phyloP scores from a whole-genome alignment of 495 filamentous ascomycete species.

The Xanthoparmelia taractica region DNA sequence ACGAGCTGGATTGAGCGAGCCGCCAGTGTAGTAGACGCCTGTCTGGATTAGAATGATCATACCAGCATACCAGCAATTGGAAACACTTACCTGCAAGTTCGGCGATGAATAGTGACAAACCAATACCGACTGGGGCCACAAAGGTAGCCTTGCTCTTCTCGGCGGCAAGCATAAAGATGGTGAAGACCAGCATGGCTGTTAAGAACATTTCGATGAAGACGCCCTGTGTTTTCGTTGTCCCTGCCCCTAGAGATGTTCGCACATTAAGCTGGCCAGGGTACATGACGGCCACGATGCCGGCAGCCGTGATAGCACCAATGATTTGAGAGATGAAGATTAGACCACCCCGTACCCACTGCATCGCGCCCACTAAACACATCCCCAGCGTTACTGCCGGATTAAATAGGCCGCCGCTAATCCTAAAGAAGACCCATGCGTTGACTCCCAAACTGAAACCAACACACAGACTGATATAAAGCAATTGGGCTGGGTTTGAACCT shows the following conservation, averaged over 20 bases:
- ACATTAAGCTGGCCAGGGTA: slow-evolving; percentile 58
- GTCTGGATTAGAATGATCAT: neutral
- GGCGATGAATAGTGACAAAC: slow-evolving; percentile 61
- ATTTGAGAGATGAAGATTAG: slow-evolving; percentile 50
- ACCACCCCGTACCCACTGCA: slow-evolving; percentile 43
- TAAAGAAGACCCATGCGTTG: slow-evolving; percentile 82
- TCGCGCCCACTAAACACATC: slow-evolving; percentile 48
- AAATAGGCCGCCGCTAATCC: slow-evolving; percentile 71
- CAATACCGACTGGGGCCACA: slow-evolving; percentile 72
- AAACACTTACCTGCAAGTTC: slow-evolving; percentile 51
- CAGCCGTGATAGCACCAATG: slow-evolving; percentile 50
- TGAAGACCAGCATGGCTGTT: slow-evolving; percentile 67
- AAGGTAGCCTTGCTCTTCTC: slow-evolving; percentile 78
- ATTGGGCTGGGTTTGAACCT: slow-evolving; percentile 21
- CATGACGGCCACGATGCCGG: slow-evolving; percentile 53
- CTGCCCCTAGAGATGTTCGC: slow-evolving; percentile 49
- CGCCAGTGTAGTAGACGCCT: slow-evolving; percentile 67
- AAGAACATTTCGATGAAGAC: slow-evolving; percentile 77
- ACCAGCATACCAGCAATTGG: no score
- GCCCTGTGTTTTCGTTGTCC: slow-evolving; percentile 54
- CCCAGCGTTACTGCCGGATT: slow-evolving; percentile 68
- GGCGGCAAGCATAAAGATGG: slow-evolving; percentile 74
- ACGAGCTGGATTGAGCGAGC: slow-evolving; percentile 64
- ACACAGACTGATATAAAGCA: slow-evolving; percentile 62
- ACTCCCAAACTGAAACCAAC: slow-evolving; percentile 72